Evolutionary conservation across 768 basidiomycete species (phyloP), one percentile per base, ranked within the genome.

Genomic region (Scleroderma citrinum): DNA sequence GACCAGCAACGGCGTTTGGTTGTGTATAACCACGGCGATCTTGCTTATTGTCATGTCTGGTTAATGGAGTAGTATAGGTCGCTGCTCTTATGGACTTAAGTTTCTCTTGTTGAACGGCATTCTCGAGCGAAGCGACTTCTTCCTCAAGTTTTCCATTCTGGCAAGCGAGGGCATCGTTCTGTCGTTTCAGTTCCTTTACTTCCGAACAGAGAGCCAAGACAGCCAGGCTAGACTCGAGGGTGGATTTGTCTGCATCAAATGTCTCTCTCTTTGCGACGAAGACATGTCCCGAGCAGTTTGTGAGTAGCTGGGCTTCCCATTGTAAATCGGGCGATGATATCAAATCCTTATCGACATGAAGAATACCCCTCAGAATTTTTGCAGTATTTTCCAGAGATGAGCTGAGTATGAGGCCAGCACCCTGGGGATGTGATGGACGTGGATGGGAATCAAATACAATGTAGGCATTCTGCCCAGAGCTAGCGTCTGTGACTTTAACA

Each of bases 391-490:
- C 69, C 7, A 77, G 48, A 5, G 74, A 78, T 1, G 71, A 64
- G 56, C 71, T 77, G 52, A 85, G 65, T 32, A 77, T 74, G 45
- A 84, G 73, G 0, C 78, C 84, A 2, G 82, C 76, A 6, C 85
- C 85, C 26, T 72, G 52, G 0, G 83, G 78, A 54, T 84, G 76
- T 17, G 70, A 72, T 1, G 78, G 73, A 11, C 85, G 73, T 5
- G 81, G 74, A 58, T 85, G 84, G 3, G 83, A 83, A 64, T 86
- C 84, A 50, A 86, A 86, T 37, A 85, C 65, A 39, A 78, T 70
- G 54, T 79, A 85, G 14, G 79, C 60, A 3, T 59, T 51, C 19
- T 45, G 23, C 20, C 65, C 60, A n/a, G 46, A 34, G 2, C 43
- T 29, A 6, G 46, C 31, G 16, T 45, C 56, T 30, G 53, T 46